Evolutionary conservation across 1,284 basidiomycete genomes (phyloP).

Genomic region (Cryptococcus jaspeensis): DNA sequence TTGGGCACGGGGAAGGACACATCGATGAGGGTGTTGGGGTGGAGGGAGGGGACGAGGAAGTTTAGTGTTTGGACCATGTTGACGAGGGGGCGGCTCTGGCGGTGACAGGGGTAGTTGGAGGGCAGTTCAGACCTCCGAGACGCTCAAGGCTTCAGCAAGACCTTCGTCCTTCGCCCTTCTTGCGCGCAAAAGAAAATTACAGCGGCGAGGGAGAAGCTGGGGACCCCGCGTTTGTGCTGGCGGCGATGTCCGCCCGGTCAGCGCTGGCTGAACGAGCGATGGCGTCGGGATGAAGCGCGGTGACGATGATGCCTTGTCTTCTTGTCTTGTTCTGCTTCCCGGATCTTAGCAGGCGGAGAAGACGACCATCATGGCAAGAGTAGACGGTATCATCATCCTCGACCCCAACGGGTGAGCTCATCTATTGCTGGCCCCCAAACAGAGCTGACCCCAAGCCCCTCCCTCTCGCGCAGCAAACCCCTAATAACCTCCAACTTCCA

Average conservation of each 20-base stretch:
- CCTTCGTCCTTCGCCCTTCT: no score
- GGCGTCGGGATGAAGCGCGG: not conserved
- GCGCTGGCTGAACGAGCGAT: not conserved
- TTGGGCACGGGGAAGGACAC: slow-evolving; percentile 37
- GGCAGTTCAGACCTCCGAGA: no score
- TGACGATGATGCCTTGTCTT: not conserved
- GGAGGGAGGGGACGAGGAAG: slow-evolving; percentile 46
- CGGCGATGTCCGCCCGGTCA: not conserved
- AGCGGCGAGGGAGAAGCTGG: not conserved
- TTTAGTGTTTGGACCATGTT: slow-evolving; percentile 34
- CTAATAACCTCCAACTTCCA: slow-evolving; percentile 91
- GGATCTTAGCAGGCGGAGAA: not conserved
- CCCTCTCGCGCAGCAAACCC: slow-evolving; percentile 60
- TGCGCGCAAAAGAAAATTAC: no score
- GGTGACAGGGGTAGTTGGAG: not conserved
- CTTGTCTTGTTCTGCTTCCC: no score
- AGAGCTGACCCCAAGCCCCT: no score
- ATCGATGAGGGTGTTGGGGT: slow-evolving; percentile 47
- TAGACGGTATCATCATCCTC: slow-evolving; percentile 88
- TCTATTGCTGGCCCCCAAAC: slow-evolving; percentile 1
- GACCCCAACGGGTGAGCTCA: slow-evolving; percentile 69
- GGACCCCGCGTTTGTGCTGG: not conserved
- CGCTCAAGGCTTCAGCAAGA: not conserved
- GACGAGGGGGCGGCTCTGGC: not conserved
- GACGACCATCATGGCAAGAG: slow-evolving; percentile 46